Conservation (phyloP, 2,329 filamentous ascomycete genomes). For the Xylaria sp. region DNA sequence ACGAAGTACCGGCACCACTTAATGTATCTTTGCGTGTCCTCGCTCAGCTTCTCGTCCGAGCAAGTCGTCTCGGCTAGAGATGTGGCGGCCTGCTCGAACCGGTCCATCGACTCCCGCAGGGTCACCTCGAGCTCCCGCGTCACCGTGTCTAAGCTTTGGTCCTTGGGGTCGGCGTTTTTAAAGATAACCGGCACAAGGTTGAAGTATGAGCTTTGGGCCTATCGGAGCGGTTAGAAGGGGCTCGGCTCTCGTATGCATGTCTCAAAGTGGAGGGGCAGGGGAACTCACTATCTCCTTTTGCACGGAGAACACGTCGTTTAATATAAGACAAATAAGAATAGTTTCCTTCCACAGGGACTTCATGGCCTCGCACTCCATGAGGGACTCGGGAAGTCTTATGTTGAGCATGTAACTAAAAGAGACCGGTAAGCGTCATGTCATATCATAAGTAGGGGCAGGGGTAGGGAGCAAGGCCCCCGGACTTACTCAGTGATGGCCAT, state of each 20-base stretch:
- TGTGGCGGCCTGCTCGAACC: constrained; percentile 28
- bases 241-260: neutral
- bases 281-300: constrained; percentile 36
- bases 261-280: too few relatives aligned
- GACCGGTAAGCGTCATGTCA: constrained; percentile 6
- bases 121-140: constrained; percentile 21
- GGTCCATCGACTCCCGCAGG: constrained; percentile 21
- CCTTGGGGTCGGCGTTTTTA: constrained; percentile 23
- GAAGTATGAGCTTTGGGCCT: constrained; percentile 32
- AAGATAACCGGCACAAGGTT: constrained; percentile 34
- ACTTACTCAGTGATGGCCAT: constrained; percentile 36
- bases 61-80: constrained; percentile 18
- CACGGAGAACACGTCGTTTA: constrained; percentile 33
- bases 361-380: constrained; percentile 33
- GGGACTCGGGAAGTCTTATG: constrained; percentile 29
- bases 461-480: too few relatives aligned
- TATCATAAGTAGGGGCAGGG: too few relatives aligned
- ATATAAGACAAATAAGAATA: constrained; percentile 32
- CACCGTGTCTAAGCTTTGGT: constrained; percentile 24
- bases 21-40: constrained; percentile 28
- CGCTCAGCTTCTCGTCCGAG: constrained; percentile 21
- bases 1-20: constrained; percentile 35
- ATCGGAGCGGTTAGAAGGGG: constrained; percentile 2
- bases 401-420: constrained; percentile 31
- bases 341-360: constrained; percentile 33